phyloP scores from a whole-genome alignment of 2,329 filamentous ascomycete genomes.

The Diaporthe humulicola region DNA sequence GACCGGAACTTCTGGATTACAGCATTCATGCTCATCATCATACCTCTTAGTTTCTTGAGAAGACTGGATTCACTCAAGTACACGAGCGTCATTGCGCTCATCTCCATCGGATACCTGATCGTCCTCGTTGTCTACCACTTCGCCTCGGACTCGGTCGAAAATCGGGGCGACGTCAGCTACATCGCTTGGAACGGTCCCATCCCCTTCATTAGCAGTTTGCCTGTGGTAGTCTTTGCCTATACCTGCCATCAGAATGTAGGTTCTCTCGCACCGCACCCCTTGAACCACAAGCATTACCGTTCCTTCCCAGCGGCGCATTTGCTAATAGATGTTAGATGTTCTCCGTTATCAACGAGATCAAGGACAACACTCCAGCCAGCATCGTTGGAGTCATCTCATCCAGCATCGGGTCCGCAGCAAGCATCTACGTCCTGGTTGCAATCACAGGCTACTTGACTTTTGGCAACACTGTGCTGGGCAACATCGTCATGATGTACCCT shows the following conservation, averaged over 20 bases:
- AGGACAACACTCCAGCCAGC: conserved; percentile 82
- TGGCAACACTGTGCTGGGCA: conserved; percentile 88
- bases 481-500: conserved; percentile 93
- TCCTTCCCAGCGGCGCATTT: neutral
- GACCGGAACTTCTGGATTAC: conserved; percentile 98
- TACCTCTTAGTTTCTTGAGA: conserved; percentile 92
- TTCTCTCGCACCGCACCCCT: neutral
- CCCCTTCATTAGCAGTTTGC: conserved; percentile 85
- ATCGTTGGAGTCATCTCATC: conserved; percentile 83
- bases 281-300: conserved; percentile 2
- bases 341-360: conserved; percentile 95
- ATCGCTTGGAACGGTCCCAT: conserved; percentile 85
- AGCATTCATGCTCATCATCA: conserved; percentile 95
- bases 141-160: conserved; percentile 79
- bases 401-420: conserved; percentile 90
- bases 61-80: conserved; percentile 97
- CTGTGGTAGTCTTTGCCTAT: conserved; percentile 98
- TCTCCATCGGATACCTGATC: conserved; percentile 95
- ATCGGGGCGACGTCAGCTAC: conserved; percentile 79
- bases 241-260: conserved; percentile 97
- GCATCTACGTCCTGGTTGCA: conserved; percentile 89
- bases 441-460: conserved; percentile 97
- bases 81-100: conserved; percentile 89
- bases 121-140: conserved; percentile 95
- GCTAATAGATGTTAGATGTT: conserved; percentile 81